A percentile compares a stretch with the other conserved stretches of the same genome.
These are phyloP conservation scores for Lablab purpureus DNA, from an alignment of 306 rosid species.

Conservation along the genomic window DNA sequence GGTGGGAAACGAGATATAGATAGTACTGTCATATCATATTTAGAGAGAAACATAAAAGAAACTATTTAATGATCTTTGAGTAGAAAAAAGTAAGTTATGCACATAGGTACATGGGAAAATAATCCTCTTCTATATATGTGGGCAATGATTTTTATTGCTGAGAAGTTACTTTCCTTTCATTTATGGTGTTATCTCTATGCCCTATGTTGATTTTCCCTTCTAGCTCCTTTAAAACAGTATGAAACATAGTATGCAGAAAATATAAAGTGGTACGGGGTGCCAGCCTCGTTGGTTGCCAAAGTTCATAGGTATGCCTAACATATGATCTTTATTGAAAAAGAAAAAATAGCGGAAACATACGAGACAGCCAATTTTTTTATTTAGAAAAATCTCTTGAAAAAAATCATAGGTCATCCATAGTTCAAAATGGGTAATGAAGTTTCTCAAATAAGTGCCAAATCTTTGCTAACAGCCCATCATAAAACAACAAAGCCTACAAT, in stretches of 20 bases:
- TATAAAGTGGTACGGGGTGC: background rate
- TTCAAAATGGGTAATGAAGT: background rate
- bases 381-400: background rate
- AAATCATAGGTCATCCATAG: background rate
- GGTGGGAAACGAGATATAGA: background rate
- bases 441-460: background rate
- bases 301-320: too few relatives aligned
- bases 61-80: constrained; percentile 2
- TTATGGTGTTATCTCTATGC: constrained; percentile 18
- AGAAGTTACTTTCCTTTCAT: constrained; percentile 21
- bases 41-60: constrained; percentile 25
- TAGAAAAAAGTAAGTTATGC: background rate
- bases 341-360: background rate
- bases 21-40: constrained; percentile 17
- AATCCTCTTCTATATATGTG: constrained; percentile 21
- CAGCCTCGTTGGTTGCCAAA: too few relatives aligned
- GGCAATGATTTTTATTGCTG: constrained; percentile 23
- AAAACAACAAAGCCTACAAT: background rate
- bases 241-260: constrained; percentile 19
- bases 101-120: background rate
- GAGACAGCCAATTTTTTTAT: background rate
- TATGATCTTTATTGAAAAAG: too few relatives aligned
- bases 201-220: constrained; percentile 23
- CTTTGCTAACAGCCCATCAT: background rate
- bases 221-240: constrained; percentile 6